These are phyloP conservation scores for Neurospora discreta DNA, from an alignment of 495 filamentous ascomycete species.

Conservation along the genomic window DNA sequence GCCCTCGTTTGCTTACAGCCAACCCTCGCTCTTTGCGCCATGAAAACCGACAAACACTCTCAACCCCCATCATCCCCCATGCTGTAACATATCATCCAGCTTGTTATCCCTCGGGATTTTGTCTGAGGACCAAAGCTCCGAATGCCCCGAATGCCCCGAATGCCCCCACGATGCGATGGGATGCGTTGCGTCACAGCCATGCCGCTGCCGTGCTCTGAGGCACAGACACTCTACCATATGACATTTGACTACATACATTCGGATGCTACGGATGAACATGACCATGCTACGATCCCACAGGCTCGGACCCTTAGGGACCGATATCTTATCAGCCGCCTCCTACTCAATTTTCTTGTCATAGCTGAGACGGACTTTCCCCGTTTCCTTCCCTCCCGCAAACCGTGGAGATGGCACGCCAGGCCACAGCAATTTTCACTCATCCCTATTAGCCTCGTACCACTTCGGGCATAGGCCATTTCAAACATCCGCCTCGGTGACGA, in stretches of 20 bases:
- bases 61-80: background rate
- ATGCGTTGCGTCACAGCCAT: background rate
- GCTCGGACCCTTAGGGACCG: background rate
- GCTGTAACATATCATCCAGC: background rate
- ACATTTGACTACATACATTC: background rate
- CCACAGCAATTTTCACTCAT: background rate
- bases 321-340: background rate
- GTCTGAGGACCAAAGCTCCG: background rate
- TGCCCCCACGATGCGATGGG: background rate
- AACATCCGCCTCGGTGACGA: background rate
- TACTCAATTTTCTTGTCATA: background rate
- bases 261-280: background rate
- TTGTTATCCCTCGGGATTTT: background rate
- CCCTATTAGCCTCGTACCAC: background rate
- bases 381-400: background rate
- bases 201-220: background rate
- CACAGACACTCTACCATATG: background rate
- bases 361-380: background rate
- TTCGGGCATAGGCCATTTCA: background rate
- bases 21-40: background rate
- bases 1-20: background rate
- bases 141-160: background rate
- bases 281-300: background rate
- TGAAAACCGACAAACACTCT: background rate
- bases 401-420: background rate